These are phyloP conservation scores for Geranium incanum DNA, from an alignment of 441 rosid genomes.

Conservation along the genomic window DNA sequence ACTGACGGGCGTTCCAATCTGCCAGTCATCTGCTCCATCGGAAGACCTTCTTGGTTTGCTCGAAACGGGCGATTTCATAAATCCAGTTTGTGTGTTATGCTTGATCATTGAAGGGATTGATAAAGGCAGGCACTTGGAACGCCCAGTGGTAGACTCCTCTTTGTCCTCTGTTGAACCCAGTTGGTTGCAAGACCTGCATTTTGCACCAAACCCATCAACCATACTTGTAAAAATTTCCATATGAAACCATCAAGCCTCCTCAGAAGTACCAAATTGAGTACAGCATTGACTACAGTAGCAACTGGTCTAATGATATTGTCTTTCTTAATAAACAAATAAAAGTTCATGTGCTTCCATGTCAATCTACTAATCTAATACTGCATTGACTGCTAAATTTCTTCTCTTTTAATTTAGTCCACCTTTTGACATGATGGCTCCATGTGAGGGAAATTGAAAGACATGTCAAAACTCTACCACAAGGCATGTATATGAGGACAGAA, in stretches of 20 bases:
- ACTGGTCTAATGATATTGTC: not conserved
- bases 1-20: conserved; percentile 29
- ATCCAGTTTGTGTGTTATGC: conserved; percentile 41
- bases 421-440: not conserved
- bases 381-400: not conserved
- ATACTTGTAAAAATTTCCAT: not conserved
- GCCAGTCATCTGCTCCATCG: conserved; percentile 25
- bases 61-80: conserved; percentile 60
- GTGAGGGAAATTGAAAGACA: not conserved
- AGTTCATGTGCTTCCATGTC: not conserved
- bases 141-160: conserved; percentile 38
- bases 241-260: not conserved
- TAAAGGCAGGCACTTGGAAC: conserved; percentile 48
- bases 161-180: conserved; percentile 40
- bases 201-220: not conserved
- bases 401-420: too few species aligned
- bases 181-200: conserved; percentile 48
- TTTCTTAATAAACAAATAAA: not conserved
- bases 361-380: not conserved
- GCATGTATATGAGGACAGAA: conserved; percentile 1
- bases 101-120: conserved; percentile 50
- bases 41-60: conserved; percentile 54
- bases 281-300: not conserved
- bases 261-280: not conserved
- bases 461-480: not conserved